Conservation (phyloP, 2,329 filamentous ascomycete genomes). For the Sclerotinia subarctica region DNA sequence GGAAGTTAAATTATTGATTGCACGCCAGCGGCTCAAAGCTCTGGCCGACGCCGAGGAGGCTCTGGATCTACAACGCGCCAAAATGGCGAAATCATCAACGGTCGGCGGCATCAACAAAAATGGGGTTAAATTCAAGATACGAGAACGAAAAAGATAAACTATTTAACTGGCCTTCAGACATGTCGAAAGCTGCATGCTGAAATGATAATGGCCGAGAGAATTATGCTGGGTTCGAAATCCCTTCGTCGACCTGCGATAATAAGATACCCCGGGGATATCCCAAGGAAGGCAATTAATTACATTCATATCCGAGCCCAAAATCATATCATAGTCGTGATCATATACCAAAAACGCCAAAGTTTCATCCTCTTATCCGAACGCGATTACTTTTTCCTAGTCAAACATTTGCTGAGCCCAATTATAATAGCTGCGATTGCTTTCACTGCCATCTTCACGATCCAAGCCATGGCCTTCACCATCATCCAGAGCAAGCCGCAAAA, state of each 20-base stretch:
- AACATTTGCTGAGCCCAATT: constrained; percentile 50
- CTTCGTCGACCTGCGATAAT: constrained; percentile 21
- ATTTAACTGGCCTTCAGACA: constrained; percentile 32
- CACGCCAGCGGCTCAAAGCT: constrained; percentile 53
- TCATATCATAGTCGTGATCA: constrained; percentile 16
- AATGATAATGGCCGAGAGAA: constrained; percentile 18
- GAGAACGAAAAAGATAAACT: constrained; percentile 54
- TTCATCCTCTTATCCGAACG: constrained; percentile 31
- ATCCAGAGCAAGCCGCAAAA: constrained; percentile 52
- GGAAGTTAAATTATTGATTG: constrained; percentile 47
- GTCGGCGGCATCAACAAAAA: constrained; percentile 57
- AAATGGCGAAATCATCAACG: constrained; percentile 64
- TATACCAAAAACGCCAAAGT: constrained; percentile 19
- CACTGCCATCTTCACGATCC: constrained; percentile 54
- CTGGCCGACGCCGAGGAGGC: constrained; percentile 55
- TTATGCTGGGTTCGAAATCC: constrained; percentile 5
- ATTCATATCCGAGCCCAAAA: constrained; percentile 14
- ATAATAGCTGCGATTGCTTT: constrained; percentile 52
- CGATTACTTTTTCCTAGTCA: constrained; percentile 43
- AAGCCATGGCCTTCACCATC: constrained; percentile 56
- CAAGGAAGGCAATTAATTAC: constrained; percentile 15
- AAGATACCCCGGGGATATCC: constrained; percentile 17
- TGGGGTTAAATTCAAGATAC: constrained; percentile 61
- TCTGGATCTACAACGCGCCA: constrained; percentile 57
- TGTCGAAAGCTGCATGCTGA: constrained; percentile 34